Conservation (phyloP, 192 early-diverging fungal genomes). For the Backusella sp. region DNA sequence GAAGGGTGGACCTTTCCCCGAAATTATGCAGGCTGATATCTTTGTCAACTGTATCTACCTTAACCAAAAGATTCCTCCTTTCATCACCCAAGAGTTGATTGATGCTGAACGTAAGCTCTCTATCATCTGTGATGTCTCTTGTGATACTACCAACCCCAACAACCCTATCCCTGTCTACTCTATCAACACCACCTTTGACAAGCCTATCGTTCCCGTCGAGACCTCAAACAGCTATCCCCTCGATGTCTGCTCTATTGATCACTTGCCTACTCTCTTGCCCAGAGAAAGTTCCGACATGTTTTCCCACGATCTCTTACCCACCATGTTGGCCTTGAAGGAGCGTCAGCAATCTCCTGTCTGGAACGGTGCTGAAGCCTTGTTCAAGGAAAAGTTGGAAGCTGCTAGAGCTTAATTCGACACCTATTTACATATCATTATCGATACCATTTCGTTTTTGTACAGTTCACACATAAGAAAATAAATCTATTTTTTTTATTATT, state of each 20-base stretch:
- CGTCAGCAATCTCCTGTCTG: slow-evolving; percentile 71
- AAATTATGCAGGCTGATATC: slow-evolving; percentile 86
- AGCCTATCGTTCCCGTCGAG: slow-evolving; percentile 75
- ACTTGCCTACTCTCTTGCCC: slow-evolving; percentile 92
- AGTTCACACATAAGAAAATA: background rate
- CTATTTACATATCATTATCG: background rate
- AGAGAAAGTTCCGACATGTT: slow-evolving; percentile 91
- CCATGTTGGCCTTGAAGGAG: slow-evolving; percentile 69
- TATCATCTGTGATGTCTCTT: slow-evolving; percentile 91
- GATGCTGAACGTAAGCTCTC: slow-evolving; percentile 69
- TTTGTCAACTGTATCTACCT: slow-evolving; percentile 99
- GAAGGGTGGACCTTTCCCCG: slow-evolving; percentile 88
- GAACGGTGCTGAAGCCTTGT: slow-evolving; percentile 84
- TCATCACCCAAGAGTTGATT: slow-evolving; percentile 82
- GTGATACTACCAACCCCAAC: slow-evolving; percentile 96
- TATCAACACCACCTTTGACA: slow-evolving; percentile 92
- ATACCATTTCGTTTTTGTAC: slow-evolving; percentile 3
- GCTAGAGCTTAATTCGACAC: slow-evolving; percentile 21
- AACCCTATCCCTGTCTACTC: slow-evolving; percentile 97
- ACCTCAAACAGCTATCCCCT: slow-evolving; percentile 65
- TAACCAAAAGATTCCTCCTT: slow-evolving; percentile 88
- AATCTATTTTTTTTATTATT: background rate
- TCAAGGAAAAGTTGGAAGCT: slow-evolving; percentile 71
- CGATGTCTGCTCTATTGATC: slow-evolving; percentile 95
- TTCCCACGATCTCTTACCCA: slow-evolving; percentile 81